Evolutionary conservation across 768 basidiomycete species (phyloP), one percentile per base, ranked within the genome.

Genomic region (Calocera viscosa): DNA sequence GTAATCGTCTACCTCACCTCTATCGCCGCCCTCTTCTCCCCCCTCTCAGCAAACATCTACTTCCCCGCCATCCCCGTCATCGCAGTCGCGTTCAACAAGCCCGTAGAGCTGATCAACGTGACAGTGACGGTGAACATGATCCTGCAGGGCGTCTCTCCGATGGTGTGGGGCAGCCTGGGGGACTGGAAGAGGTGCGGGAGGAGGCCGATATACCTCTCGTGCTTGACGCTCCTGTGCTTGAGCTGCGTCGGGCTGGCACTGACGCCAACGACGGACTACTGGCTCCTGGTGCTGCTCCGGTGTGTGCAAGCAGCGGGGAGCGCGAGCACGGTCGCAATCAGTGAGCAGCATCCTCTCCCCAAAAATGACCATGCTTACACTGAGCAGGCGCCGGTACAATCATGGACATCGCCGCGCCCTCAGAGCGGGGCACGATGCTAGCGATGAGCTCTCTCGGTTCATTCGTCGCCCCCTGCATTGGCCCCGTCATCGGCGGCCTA

Each of bases 41-140:
- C 53, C 2, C 53, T 60, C 26, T 11, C 26, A 0, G 64, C 72
- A 5, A 74, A 72, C 40, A 74, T 76, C 64, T 75, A 72, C 66
- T 72, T 73, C 8, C 75, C 75, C 0, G 74, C 72, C 22, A 72
- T 76, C 1, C 75, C 75, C 0, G 66, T 72, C 5, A 53, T 60
- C 24, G 53, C 53, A 11, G 26, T 68, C 19, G 86, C 77, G 1
- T 90, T 94, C 72, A 72, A 85, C 70, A 83, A 84, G 66, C 83
- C 86, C 0, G 81, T 80, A 7, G 88, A 90, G 70, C 78, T 85
- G 8, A 90, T 92, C 43, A 91, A 91, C 73, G 73, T 93, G 47
- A 89, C 90, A 7, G 86, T 91, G 10, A 90, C 88, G 0, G 81
- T 88, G 72, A 89, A 90, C 73, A 84, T 91, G 77, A 75, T 87